These are phyloP conservation scores for Earliella scabrosa DNA, from an alignment of 1,284 basidiomycete genomes.

Conservation along the genomic window DNA sequence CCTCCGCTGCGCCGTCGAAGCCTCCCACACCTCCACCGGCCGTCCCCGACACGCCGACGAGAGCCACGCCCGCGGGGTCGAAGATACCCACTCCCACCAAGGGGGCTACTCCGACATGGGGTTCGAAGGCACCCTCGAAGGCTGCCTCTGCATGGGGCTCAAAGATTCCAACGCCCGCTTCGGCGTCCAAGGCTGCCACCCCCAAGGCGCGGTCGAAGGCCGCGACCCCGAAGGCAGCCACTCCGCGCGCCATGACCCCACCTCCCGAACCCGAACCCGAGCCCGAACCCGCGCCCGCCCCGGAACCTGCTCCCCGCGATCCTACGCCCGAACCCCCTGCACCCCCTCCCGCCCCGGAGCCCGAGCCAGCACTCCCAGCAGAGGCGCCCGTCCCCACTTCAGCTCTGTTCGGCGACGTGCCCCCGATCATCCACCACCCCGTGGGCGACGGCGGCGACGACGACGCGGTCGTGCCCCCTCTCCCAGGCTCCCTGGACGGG, in stretches of 20 bases:
- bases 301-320: slow-evolving; percentile 8
- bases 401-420: slow-evolving; percentile 12
- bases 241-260: slow-evolving; percentile 19
- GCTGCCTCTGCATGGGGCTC: slow-evolving; percentile 22
- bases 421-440: slow-evolving; percentile 3
- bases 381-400: neutral
- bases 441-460: slow-evolving; percentile 3
- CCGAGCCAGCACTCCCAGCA: slow-evolving; percentile 2
- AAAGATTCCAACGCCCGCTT: slow-evolving; percentile 24
- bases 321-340: neutral
- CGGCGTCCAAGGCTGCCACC: slow-evolving; percentile 28
- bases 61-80: slow-evolving; percentile 19
- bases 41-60: slow-evolving; percentile 13
- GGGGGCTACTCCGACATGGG: slow-evolving; percentile 23
- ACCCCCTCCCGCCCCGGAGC: neutral
- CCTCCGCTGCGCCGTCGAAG: slow-evolving; percentile 6
- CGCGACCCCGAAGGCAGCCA: slow-evolving; percentile 22
- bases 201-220: slow-evolving; percentile 28
- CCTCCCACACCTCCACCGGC: slow-evolving; percentile 18
- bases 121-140: slow-evolving; percentile 28
- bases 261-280: slow-evolving; percentile 15
- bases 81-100: slow-evolving; percentile 25
- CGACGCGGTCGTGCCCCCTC: slow-evolving; percentile 14
- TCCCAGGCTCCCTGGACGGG: slow-evolving; percentile 1
- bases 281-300: slow-evolving; percentile 12